These are phyloP conservation scores for Allium cepa DNA, from an alignment of 106 monocot species.

Conservation along the genomic window DNA sequence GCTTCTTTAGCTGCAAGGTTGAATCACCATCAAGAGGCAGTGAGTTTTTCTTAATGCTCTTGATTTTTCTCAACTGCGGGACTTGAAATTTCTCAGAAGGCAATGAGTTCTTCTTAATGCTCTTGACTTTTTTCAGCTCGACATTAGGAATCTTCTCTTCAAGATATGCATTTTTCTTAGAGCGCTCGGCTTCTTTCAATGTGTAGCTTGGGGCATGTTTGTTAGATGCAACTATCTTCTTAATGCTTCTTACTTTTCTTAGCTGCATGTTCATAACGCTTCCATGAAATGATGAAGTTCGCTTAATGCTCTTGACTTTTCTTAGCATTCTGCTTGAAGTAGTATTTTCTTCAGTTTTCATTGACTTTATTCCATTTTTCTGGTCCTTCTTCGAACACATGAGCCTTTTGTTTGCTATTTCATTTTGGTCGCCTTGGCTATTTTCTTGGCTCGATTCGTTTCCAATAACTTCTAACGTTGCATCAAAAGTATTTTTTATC, in stretches of 20 bases:
- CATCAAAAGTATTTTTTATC: not conserved
- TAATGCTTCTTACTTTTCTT: slow-evolving; percentile 8
- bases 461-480: not conserved
- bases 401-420: not conserved
- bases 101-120: not conserved
- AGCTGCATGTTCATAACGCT: not conserved
- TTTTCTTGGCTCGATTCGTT: no score
- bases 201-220: not conserved
- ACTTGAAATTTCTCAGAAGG: not conserved
- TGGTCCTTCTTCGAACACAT: not conserved
- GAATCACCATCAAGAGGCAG: not conserved
- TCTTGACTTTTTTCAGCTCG: not conserved
- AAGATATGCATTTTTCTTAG: not conserved
- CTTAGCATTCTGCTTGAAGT: not conserved
- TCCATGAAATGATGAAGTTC: not conserved
- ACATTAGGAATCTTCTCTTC: not conserved
- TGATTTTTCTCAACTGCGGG: slow-evolving; percentile 5
- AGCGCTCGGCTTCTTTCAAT: not conserved
- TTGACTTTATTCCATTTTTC: no score
- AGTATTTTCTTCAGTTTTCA: no score
- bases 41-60: slow-evolving; percentile 9
- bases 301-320: slow-evolving; percentile 5
- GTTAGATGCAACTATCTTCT: not conserved
- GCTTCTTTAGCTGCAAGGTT: slow-evolving; percentile 5
- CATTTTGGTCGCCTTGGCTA: no score